Percentiles rank a stretch among this genome's conserved stretches.
phyloP scores from a whole-genome alignment of 2,329 filamentous ascomycete species.

The Talaromyces islandicus region DNA sequence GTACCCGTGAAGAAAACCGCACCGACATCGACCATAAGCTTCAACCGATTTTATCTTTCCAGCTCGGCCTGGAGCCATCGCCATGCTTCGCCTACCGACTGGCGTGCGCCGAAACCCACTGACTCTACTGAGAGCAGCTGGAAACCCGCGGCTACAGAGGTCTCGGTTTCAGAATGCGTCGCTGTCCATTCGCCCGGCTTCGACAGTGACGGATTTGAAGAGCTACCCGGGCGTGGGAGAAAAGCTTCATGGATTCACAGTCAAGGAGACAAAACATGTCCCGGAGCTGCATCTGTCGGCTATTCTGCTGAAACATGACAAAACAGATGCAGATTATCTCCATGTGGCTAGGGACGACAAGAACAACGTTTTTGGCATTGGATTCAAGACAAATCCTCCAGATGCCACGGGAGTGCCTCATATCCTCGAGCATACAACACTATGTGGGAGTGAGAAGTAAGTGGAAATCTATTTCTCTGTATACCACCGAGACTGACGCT shows the following conservation, averaged over 20 bases:
- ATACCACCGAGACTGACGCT: constrained; percentile 12
- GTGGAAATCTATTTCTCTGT: constrained; percentile 14
- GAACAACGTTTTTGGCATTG: constrained; percentile 99
- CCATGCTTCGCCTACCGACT: constrained; percentile 29
- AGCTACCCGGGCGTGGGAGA: constrained; percentile 74
- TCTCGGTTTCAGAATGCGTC: constrained; percentile 13
- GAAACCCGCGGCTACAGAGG: constrained; percentile 15
- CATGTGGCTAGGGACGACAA: constrained; percentile 91
- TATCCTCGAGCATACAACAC: constrained; percentile 93
- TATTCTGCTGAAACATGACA: constrained; percentile 83
- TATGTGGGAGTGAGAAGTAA: constrained; percentile 91
- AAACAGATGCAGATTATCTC: constrained; percentile 91
- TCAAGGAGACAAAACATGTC: constrained; percentile 83
- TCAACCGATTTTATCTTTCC: background rate
- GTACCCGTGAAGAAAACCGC: background rate
- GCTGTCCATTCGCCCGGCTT: constrained; percentile 22
- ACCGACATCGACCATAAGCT: background rate
- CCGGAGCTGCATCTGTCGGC: constrained; percentile 91
- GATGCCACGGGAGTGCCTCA: constrained; percentile 95
- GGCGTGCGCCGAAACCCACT: constrained; percentile 21
- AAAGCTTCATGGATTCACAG: constrained; percentile 86
- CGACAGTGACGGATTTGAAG: constrained; percentile 69
- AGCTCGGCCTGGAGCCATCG: constrained; percentile 9
- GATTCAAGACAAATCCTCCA: constrained; percentile 97
- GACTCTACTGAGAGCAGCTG: constrained; percentile 16